Evolutionary conservation across 352 stramenopile species (phyloP).

Genomic region (Globisporangium apiculatum): DNA sequence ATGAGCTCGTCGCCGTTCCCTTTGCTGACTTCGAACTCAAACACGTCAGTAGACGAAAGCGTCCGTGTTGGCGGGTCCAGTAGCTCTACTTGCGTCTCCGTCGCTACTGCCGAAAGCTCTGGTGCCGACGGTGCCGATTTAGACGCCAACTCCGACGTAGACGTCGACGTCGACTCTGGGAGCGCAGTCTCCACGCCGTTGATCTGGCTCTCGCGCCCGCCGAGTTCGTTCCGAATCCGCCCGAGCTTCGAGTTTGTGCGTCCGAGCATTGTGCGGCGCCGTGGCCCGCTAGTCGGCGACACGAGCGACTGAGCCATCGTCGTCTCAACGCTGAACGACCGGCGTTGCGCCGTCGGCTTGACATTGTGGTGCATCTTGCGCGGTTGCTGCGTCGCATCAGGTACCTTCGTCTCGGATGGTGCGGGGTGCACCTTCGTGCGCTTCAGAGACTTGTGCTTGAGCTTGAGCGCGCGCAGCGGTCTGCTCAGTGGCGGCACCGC

Average conservation of each 20-base stretch:
- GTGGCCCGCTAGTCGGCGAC: neutral
- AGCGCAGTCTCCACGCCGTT: neutral
- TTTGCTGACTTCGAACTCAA: too few relatives aligned
- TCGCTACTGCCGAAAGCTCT: too few relatives aligned
- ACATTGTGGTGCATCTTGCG: neutral
- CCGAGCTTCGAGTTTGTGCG: neutral
- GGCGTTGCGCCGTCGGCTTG: constrained; percentile 1
- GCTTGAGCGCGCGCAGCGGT: constrained; percentile 1
- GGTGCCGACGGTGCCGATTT: too few relatives aligned
- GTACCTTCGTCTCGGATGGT: neutral
- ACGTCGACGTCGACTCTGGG: neutral
- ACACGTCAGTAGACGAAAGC: too few relatives aligned
- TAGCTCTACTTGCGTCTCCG: too few relatives aligned
- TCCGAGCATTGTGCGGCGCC: constrained; percentile 3
- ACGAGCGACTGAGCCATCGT: neutral
- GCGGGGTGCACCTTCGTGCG: constrained; percentile 1
- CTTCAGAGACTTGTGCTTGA: neutral
- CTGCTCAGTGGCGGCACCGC: constrained; percentile 5
- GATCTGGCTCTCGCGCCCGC: neutral
- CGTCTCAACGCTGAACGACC: neutral
- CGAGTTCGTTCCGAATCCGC: constrained; percentile 4
- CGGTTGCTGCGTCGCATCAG: too few relatives aligned
- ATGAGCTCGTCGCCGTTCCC: too few relatives aligned
- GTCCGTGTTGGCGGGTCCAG: too few relatives aligned
- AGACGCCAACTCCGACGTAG: neutral